Base-by-base conservation (phyloP, 148 eudicot species). In the Camellia sinensis region DNA sequence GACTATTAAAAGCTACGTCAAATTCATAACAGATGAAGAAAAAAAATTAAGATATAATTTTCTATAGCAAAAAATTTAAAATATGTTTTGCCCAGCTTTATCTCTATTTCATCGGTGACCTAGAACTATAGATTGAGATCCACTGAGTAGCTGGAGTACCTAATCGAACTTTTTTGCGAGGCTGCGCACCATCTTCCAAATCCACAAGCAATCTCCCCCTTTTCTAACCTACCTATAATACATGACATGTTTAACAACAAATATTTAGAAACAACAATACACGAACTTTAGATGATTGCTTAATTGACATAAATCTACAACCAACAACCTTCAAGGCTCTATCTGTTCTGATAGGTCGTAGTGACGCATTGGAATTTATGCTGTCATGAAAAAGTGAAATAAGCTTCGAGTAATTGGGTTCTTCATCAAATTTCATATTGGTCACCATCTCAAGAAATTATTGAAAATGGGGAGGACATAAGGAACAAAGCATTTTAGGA, bases 101-200 rank as follows among this genome's bases (percentile, higher is more conserved):
- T 88, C 90, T 79, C 67, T 88, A 88, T 73, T 88, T 88, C 88
- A 88, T 88, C 11, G 88, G 76, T 63, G 80, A 59, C 67, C 87
- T 56, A 52, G 87, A 85, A 80, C 71, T 84, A 69, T 88, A 88
- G 67, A 88, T 82, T 11, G 85, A 81, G 61, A 88, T 88, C 90
- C 90, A 88, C 78, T 88, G 90, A 48, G 82, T 77, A 56, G 90
- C 88, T 9, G 90, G 88, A 78, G 79, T 78, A 15, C 90, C 88
- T 64, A 86, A 63, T 45, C 90, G 83, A 29, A 86, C 74, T 77
- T 78, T 88, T 80, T 88, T 88, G 75, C 84, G 82, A 71, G 85
- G 88, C 73, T 88, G 85, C 22, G 62, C 86, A 63, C 80, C 80
- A 56, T 86, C 90, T 61, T 88, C 87, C 67, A 80, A 62, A 19